Conservation (phyloP, 2,329 filamentous ascomycete species). For the Cordyceps militaris region DNA sequence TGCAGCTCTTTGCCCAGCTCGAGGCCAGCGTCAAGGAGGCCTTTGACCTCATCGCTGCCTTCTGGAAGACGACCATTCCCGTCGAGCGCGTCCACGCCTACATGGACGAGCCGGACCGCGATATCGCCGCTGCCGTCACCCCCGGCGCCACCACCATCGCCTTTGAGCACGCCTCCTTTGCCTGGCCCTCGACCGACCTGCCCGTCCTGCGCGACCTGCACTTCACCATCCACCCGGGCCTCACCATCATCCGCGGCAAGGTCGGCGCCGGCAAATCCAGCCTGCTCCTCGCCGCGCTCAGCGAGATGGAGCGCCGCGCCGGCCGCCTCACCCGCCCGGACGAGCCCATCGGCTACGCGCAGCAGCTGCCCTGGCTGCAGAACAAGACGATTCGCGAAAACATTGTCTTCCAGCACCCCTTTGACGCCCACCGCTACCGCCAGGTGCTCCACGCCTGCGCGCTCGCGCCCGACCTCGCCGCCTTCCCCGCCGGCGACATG, state of each 20-base stretch:
- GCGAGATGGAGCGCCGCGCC: conserved; percentile 59
- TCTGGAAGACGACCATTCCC: conserved; percentile 78
- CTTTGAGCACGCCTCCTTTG: conserved; percentile 62
- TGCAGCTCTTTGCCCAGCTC: conserved; percentile 72
- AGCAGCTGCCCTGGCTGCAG: conserved; percentile 59
- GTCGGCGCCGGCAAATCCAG: conserved; percentile 58
- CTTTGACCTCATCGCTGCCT: conserved; percentile 65
- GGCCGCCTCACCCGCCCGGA: conserved; percentile 40
- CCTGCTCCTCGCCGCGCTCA: conserved; percentile 50
- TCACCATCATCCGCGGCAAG: conserved; percentile 51
- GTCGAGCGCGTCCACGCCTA: conserved; percentile 77
- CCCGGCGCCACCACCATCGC: conserved; percentile 29
- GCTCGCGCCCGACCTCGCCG: conserved; percentile 46
- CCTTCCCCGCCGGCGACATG: conserved; percentile 50
- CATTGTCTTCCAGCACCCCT: conserved; percentile 53
- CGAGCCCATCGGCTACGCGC: conserved; percentile 47
- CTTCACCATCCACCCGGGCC: conserved; percentile 39
- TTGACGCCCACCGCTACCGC: conserved; percentile 49
- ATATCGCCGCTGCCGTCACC: conserved; percentile 37
- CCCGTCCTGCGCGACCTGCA: conserved; percentile 42
- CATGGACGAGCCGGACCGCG: conserved; percentile 78
- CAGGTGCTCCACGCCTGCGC: conserved; percentile 56
- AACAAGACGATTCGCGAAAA: conserved; percentile 60
- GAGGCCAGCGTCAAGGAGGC: conserved; percentile 67
- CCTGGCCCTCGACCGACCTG: conserved; percentile 64